Evolutionary conservation across 2,329 filamentous ascomycete species (phyloP).

Genomic region (Tolypocladium tropicale): DNA sequence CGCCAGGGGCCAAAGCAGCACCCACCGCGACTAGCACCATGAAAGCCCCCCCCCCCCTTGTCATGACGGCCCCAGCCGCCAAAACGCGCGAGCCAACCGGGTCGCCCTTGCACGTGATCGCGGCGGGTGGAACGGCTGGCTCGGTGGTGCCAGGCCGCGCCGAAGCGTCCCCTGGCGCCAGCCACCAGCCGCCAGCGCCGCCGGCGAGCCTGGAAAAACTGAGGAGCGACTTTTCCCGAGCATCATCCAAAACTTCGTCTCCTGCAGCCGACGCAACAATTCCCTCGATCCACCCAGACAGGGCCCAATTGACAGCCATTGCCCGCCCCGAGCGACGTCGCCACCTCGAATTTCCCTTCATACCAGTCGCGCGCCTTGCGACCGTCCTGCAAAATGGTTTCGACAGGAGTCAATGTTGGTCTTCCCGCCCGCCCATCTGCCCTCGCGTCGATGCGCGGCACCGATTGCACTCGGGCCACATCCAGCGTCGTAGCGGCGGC

Average conservation of each 20-base stretch:
- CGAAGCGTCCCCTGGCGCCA: slow-evolving; percentile 11
- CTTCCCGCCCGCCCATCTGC: slow-evolving; percentile 14
- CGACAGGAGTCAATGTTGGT: slow-evolving; percentile 60
- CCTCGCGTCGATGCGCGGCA: neutral
- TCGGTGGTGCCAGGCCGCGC: slow-evolving; percentile 15
- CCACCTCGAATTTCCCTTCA: slow-evolving; percentile 23
- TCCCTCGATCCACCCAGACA: slow-evolving; percentile 27
- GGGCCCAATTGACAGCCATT: slow-evolving; percentile 34
- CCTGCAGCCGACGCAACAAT: slow-evolving; percentile 26
- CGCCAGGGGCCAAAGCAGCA: too few species aligned
- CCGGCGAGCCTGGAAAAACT: slow-evolving; percentile 24
- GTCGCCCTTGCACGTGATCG: slow-evolving; percentile 13
- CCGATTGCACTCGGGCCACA: neutral
- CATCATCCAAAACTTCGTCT: slow-evolving; percentile 29
- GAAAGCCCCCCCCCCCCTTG: too few species aligned
- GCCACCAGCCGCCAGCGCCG: neutral
- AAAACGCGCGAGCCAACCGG: neutral
- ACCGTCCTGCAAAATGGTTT: slow-evolving; percentile 45
- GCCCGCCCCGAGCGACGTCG: slow-evolving; percentile 23
- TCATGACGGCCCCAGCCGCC: neutral
- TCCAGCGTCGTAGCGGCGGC: neutral
- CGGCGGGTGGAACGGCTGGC: neutral
- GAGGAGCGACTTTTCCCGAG: slow-evolving; percentile 34
- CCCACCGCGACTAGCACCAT: too few species aligned
- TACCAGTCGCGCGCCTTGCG: slow-evolving; percentile 31